Conservation (phyloP, 2,329 filamentous ascomycete species). For the Hymenoscyphus salicellus region DNA sequence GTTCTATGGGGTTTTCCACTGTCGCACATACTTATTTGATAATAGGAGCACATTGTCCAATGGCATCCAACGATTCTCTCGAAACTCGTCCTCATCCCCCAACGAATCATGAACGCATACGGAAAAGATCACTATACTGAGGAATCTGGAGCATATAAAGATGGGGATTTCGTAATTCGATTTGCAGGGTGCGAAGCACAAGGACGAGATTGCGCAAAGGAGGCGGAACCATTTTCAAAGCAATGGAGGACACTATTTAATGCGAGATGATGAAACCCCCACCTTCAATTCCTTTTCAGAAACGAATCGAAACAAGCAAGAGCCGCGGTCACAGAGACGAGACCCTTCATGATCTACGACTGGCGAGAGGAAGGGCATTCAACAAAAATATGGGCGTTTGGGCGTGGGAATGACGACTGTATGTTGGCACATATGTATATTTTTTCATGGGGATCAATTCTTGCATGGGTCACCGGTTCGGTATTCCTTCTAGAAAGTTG, state of each 20-base stretch:
- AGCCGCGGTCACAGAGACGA: constrained; percentile 16
- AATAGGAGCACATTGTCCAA: constrained; percentile 80
- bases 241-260: constrained; percentile 36
- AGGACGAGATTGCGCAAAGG: constrained; percentile 65
- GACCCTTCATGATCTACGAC: constrained; percentile 30
- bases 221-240: constrained; percentile 49
- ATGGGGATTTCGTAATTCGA: constrained; percentile 80
- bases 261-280: constrained; percentile 24
- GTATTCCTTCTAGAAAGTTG: constrained; percentile 17
- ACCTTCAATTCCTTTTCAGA: constrained; percentile 8
- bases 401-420: constrained; percentile 24
- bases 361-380: constrained; percentile 20
- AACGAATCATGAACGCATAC: constrained; percentile 80
- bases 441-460: constrained; percentile 22
- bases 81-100: constrained; percentile 84
- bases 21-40: constrained; percentile 15
- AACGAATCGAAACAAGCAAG: constrained; percentile 16
- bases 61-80: constrained; percentile 97
- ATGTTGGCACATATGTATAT: constrained; percentile 30
- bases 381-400: constrained; percentile 20
- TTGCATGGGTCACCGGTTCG: constrained; percentile 21
- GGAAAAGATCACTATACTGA: constrained; percentile 41
- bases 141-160: constrained; percentile 64
- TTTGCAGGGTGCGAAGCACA: constrained; percentile 68
- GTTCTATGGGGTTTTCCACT: constrained; percentile 31